Conservation (phyloP, 805 yeast genomes). For the Metschnikowia lochheadii region DNA sequence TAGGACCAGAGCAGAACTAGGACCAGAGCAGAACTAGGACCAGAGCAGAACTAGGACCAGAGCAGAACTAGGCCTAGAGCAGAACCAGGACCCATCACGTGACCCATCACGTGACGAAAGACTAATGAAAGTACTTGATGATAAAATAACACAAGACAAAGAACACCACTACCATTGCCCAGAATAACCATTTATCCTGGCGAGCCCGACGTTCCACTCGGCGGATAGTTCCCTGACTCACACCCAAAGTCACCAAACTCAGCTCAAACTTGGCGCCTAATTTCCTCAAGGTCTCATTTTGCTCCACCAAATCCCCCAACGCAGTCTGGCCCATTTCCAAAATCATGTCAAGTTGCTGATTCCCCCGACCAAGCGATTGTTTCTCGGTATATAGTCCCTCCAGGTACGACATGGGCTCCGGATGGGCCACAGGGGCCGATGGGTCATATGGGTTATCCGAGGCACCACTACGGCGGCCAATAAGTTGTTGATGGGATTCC, state of each 20-base stretch:
- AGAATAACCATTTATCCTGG: constrained; percentile 84
- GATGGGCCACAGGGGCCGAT: constrained; percentile 17
- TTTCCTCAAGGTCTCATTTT: constrained; percentile 63
- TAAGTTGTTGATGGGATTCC: constrained; percentile 47
- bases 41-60: too few species aligned
- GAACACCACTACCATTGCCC: constrained; percentile 63
- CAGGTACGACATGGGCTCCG: constrained; percentile 36
- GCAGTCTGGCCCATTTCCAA: constrained; percentile 86
- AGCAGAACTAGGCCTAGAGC: too few species aligned
- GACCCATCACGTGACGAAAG: too few species aligned
- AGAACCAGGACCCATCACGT: too few species aligned
- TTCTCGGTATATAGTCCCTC: constrained; percentile 72
- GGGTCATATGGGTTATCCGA: constrained; percentile 50
- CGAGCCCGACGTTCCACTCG: constrained; percentile 75
- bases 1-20: too few species aligned
- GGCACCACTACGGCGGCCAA: constrained; percentile 45
- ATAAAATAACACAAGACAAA: constrained; percentile 66
- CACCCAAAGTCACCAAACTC: constrained; percentile 76
- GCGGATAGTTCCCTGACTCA: constrained; percentile 78
- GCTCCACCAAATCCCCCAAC: constrained; percentile 80
- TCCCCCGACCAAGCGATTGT: constrained; percentile 59
- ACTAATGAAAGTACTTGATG: constrained; percentile 56
- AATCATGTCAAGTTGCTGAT: constrained; percentile 82
- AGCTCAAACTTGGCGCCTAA: constrained; percentile 63
- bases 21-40: too few species aligned